These are phyloP conservation scores for Cryptococcus depauperatus DNA, from an alignment of 1,284 basidiomycete genomes.

Conservation along the genomic window DNA sequence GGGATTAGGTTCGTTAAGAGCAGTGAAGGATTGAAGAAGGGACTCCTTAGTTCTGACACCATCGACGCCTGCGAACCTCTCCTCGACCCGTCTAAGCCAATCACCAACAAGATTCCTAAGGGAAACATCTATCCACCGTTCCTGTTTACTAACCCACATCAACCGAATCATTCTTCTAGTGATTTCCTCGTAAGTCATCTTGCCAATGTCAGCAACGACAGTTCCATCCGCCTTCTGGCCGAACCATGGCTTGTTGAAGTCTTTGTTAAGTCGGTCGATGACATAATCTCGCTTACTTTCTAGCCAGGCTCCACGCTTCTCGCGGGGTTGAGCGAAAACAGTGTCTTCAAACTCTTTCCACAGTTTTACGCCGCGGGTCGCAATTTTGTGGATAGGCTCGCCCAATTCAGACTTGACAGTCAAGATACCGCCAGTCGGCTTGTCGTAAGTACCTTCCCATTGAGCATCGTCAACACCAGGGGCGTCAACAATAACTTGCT, in stretches of 20 bases:
- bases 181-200: slow-evolving; percentile 98
- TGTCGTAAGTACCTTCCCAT: slow-evolving; percentile 93
- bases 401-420: slow-evolving; percentile 97
- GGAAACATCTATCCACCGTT: slow-evolving; percentile 90
- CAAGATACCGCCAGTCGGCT: slow-evolving; percentile 90
- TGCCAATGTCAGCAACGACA: slow-evolving; percentile 75
- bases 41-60: slow-evolving; percentile 68
- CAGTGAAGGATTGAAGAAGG: slow-evolving; percentile 76
- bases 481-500: slow-evolving; percentile 91
- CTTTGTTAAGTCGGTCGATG: slow-evolving; percentile 83
- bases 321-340: slow-evolving; percentile 88
- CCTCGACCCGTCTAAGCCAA: slow-evolving; percentile 93
- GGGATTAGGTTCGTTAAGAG: slow-evolving; percentile 70
- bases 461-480: slow-evolving; percentile 81
- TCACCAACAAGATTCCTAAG: slow-evolving; percentile 92
- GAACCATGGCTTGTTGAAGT: slow-evolving; percentile 97
- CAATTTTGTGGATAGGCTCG: slow-evolving; percentile 98
- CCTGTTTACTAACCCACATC: slow-evolving; percentile 86
- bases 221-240: slow-evolving; percentile 84
- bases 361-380: slow-evolving; percentile 88
- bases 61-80: slow-evolving; percentile 91
- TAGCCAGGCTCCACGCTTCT: slow-evolving; percentile 87
- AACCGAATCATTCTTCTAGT: slow-evolving; percentile 81
- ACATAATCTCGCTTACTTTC: slow-evolving; percentile 78
- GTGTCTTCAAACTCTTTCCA: slow-evolving; percentile 98